Percentiles rank a stretch among this genome's conserved stretches.
Evolutionary conservation across 768 basidiomycete species (phyloP).

Genomic region (Guyanaporus albipodus): DNA sequence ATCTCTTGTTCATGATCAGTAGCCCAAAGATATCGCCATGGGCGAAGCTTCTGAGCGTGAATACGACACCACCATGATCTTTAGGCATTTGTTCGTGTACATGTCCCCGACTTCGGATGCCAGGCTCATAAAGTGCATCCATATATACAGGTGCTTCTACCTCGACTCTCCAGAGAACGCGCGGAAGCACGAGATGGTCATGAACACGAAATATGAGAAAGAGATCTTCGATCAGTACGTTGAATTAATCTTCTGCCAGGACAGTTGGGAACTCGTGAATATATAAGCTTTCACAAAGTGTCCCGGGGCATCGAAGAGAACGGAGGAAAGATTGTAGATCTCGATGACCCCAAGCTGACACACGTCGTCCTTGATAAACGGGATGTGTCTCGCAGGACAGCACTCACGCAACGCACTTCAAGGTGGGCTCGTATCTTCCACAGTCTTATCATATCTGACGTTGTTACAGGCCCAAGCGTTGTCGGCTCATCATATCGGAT

Average conservation of each 20-base stretch:
- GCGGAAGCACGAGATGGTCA: slow-evolving; percentile 52
- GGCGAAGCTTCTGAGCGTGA: slow-evolving; percentile 71
- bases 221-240: slow-evolving; percentile 54
- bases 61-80: slow-evolving; percentile 77
- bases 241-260: not conserved
- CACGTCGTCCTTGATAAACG: slow-evolving; percentile 84
- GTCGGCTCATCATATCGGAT: slow-evolving; percentile 72
- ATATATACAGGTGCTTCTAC: slow-evolving; percentile 73
- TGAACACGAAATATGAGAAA: slow-evolving; percentile 50
- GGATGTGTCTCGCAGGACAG: slow-evolving; percentile 67
- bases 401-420: slow-evolving; percentile 67
- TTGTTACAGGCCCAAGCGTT: slow-evolving; percentile 64
- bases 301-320: slow-evolving; percentile 53
- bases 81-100: slow-evolving; percentile 69
- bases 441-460: slow-evolving; percentile 8
- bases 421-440: slow-evolving; percentile 44
- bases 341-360: slow-evolving; percentile 77
- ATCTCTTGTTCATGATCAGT: not conserved
- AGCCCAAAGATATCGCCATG: slow-evolving; percentile 50
- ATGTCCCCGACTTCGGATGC: not conserved
- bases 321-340: slow-evolving; percentile 67
- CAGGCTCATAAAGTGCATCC: not conserved
- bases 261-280: not conserved
- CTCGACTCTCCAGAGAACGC: slow-evolving; percentile 82
- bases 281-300: slow-evolving; percentile 51